A percentile compares a stretch with the other conserved stretches of the same genome.
Conservation (phyloP, 148 eudicot species). For the Rhododendron simsii region DNA sequence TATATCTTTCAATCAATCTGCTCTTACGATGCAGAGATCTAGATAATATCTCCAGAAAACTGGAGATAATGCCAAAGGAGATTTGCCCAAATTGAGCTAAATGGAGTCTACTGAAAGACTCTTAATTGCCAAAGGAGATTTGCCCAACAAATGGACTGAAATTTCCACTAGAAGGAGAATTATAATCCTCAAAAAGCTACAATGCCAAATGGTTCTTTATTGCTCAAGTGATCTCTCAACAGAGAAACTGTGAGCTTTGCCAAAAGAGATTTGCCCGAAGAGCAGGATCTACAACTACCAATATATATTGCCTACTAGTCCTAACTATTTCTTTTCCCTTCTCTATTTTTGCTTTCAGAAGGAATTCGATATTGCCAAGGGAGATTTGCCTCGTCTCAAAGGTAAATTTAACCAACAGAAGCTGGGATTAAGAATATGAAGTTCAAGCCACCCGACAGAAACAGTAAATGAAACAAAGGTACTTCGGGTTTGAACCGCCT, state of each 20-base stretch:
- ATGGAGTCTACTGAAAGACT: not conserved
- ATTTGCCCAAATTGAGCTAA: not conserved
- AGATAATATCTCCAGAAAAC: slow-evolving; percentile 29
- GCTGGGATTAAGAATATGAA: not conserved
- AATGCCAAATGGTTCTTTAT: not conserved
- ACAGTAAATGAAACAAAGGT: not conserved
- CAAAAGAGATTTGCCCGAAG: slow-evolving; percentile 69
- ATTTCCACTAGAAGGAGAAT: slow-evolving; percentile 6
- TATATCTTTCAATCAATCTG: slow-evolving; percentile 12
- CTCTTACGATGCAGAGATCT: slow-evolving; percentile 15
- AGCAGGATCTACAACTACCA: slow-evolving; percentile 19
- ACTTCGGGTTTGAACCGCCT: slow-evolving; percentile 13
- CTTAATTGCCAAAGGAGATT: slow-evolving; percentile 66
- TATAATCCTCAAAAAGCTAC: not conserved
- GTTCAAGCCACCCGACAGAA: slow-evolving; percentile 10
- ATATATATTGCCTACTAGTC: not conserved
- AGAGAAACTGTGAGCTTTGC: slow-evolving; percentile 27
- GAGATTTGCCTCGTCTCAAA: slow-evolving; percentile 31
- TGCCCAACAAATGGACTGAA: slow-evolving; percentile 41
- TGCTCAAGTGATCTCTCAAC: slow-evolving; percentile 11
- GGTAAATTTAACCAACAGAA: slow-evolving; percentile 9
- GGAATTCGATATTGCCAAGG: slow-evolving; percentile 34
- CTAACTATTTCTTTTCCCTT: not conserved
- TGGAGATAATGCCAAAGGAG: slow-evolving; percentile 20
- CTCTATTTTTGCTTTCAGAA: not conserved